Conservation (phyloP, 2,329 filamentous ascomycete species). For the Alternaria rosae region DNA sequence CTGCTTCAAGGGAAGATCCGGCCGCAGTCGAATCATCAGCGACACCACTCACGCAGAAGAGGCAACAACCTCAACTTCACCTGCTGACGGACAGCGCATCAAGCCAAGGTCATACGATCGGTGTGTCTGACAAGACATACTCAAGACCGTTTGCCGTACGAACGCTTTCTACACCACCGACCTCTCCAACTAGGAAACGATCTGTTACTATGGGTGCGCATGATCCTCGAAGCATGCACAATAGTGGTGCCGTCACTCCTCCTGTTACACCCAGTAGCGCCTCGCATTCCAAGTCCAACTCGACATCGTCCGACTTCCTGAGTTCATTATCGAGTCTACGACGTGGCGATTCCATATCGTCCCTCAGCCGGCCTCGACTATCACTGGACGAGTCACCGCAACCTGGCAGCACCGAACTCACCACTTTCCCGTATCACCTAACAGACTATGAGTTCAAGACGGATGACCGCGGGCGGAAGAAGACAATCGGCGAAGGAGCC, state of each 20-base stretch:
- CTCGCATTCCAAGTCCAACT: conserved; percentile 30
- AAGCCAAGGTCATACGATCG: conserved; percentile 13
- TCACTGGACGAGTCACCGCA: conserved; percentile 27
- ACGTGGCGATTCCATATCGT: conserved; percentile 33
- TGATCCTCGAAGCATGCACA: conserved; percentile 19
- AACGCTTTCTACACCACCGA: conserved; percentile 35
- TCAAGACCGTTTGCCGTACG: conserved; percentile 8
- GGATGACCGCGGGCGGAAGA: conserved; percentile 34
- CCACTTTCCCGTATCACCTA: conserved; percentile 31
- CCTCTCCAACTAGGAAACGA: conserved; percentile 30
- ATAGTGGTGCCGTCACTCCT: conserved; percentile 34
- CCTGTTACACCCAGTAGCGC: conserved; percentile 37
- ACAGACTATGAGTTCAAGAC: conserved; percentile 38
- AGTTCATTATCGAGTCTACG: conserved; percentile 27
- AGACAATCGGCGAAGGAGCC: conserved; percentile 41
- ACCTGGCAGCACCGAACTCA: conserved; percentile 31
- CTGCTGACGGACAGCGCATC: conserved; percentile 13
- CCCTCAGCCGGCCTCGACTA: conserved; percentile 12
- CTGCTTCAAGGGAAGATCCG: conserved; percentile 5
- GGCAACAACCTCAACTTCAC: conserved; percentile 22
- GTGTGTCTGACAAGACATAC: conserved; percentile 9
- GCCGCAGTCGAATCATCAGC: not conserved
- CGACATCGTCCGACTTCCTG: conserved; percentile 27
- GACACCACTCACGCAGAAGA: conserved; percentile 6
- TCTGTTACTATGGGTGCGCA: conserved; percentile 26